Base-by-base conservation (phyloP, 2,329 filamentous ascomycete species). In the Alternaria gansuensis region DNA sequence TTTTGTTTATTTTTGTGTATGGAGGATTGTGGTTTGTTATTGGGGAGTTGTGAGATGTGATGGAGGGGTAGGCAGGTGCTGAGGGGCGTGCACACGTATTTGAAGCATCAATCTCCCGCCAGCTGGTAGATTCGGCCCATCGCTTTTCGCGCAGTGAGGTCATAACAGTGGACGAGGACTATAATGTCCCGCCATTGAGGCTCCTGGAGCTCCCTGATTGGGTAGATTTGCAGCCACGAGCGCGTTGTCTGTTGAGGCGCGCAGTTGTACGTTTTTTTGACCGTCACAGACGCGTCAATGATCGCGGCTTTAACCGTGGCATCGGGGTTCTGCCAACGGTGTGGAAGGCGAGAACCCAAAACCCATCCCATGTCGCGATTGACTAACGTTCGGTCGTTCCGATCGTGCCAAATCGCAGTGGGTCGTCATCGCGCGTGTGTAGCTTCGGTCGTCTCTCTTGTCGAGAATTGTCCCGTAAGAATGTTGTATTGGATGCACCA, bases 101-200 rank as follows among this genome's bases (percentile, higher is more conserved):
- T 74, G 63, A 74, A 68, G 49, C 58, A 50, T 59, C 48, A 52
- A 51, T 54, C 57, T 43, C 39, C 45, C 29, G 64, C 57, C 65
- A 65, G 63, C 65, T 67, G 45, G 34, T 44, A 39, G 61, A 60
- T 63, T 65, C 66, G 68, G 69, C 59, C 61, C 69, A 66, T 59
- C 56, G 70, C 52, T 55, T 64, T 65, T 67, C 69, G 67, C 63
- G 29, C 64, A 73, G 68, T 75, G 73, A 77, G 68, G 71, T 77
- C 73, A 77, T 75, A 56, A 59, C 33, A 54, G 46, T 63, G 50
- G 50, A 60, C 54, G 59, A 65, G 53, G 54, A 59, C 48, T 58
- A 61, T 45, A 55, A 29, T 39, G 45, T 44, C 45, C 55, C 55
- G 55, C 56, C 51, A 29, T 51, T 49, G 33, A 55, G 31, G 39